Evolutionary conservation across 2,329 filamentous ascomycete species (phyloP).

Genomic region (Thyridium curvatum): DNA sequence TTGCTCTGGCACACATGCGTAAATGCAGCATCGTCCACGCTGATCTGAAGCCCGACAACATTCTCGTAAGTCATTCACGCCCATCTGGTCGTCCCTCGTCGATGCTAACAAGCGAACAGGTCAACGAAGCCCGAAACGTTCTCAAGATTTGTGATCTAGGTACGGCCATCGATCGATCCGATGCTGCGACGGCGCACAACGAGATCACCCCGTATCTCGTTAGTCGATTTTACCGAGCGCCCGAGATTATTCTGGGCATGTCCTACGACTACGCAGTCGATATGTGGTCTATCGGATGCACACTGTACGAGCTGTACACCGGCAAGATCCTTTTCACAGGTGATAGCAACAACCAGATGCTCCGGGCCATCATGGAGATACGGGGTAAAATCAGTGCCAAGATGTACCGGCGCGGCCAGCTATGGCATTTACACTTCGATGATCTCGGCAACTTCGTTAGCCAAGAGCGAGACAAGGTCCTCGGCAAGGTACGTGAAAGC

Average conservation of each 20-base stretch:
- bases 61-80: slow-evolving; percentile 67
- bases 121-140: slow-evolving; percentile 74
- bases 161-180: slow-evolving; percentile 86
- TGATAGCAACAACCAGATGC: slow-evolving; percentile 96
- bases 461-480: slow-evolving; percentile 79
- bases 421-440: slow-evolving; percentile 76
- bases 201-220: slow-evolving; percentile 93
- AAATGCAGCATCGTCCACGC: slow-evolving; percentile 93
- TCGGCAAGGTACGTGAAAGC: slow-evolving; percentile 59
- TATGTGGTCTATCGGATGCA: slow-evolving; percentile 97
- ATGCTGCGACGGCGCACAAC: slow-evolving; percentile 63
- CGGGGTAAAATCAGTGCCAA: slow-evolving; percentile 88
- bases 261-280: slow-evolving; percentile 92
- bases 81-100: no score
- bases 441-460: slow-evolving; percentile 78
- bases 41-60: slow-evolving; percentile 96
- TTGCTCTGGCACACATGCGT: slow-evolving; percentile 79
- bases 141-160: slow-evolving; percentile 96
- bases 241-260: slow-evolving; percentile 96
- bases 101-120: slow-evolving; percentile 34
- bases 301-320: slow-evolving; percentile 92
- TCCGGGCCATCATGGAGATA: slow-evolving; percentile 92
- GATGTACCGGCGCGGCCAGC: slow-evolving; percentile 74
- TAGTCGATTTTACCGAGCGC: slow-evolving; percentile 93
- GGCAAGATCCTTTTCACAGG: slow-evolving; percentile 96